These are phyloP conservation scores for Naganishia antarctica DNA, from an alignment of 768 basidiomycete genomes.

Conservation along the genomic window DNA sequence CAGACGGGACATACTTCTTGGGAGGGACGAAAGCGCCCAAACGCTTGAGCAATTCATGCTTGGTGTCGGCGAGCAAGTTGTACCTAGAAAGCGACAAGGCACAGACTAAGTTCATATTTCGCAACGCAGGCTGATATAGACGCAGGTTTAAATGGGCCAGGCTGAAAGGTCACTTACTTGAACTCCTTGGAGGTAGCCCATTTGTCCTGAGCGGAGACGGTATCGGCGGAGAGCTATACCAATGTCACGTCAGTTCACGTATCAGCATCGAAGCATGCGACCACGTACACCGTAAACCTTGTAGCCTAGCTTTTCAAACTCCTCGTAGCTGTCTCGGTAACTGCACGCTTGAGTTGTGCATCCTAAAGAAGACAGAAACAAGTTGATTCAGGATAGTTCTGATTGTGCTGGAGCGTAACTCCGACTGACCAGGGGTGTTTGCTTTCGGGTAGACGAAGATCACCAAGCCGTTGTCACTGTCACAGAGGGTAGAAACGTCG, in stretches of 20 bases:
- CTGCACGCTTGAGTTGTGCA: conserved; percentile 91
- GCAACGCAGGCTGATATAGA: neutral
- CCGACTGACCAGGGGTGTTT: conserved; percentile 34
- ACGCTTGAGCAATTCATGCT: conserved; percentile 68
- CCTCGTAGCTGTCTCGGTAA: conserved; percentile 75
- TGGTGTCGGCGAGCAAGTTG: conserved; percentile 81
- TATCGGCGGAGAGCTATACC: conserved; percentile 53
- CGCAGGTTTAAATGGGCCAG: too few species aligned
- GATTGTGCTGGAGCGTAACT: neutral
- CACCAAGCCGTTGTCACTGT: conserved; percentile 66
- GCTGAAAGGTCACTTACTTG: conserved; percentile 46
- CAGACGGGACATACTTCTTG: conserved; percentile 53
- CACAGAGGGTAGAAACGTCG: conserved; percentile 60
- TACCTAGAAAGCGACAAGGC: conserved; percentile 51
- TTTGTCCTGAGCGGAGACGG: conserved; percentile 64
- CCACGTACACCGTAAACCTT: conserved; percentile 66
- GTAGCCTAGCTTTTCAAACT: conserved; percentile 66
- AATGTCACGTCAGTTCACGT: neutral
- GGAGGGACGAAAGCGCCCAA: conserved; percentile 66
- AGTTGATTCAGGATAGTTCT: too few species aligned
- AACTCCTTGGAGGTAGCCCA: conserved; percentile 64
- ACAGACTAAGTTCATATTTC: neutral
- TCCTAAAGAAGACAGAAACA: conserved; percentile 57
- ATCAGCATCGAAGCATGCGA: neutral
- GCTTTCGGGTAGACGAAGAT: conserved; percentile 53